Evolutionary conservation across 306 rosid genomes (phyloP).

Genomic region (Fragaria iinumae): DNA sequence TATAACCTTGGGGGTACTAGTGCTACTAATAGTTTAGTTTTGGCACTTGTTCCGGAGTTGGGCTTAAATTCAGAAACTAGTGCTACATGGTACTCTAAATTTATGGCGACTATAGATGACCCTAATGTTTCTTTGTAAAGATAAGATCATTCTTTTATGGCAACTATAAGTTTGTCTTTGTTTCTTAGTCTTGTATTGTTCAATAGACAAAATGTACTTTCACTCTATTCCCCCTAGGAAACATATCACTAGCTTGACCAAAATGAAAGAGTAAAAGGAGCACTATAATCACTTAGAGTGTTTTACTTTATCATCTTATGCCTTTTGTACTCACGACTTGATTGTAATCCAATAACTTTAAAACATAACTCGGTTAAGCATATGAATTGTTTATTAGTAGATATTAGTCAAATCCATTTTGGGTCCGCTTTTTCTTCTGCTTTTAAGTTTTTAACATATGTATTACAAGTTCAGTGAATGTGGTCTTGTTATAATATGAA

Average conservation of each 20-base stretch:
- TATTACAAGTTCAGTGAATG: neutral
- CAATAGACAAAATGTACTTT: neutral
- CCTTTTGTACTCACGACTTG: neutral
- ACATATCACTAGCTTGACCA: neutral
- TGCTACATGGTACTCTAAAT: neutral
- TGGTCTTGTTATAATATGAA: neutral
- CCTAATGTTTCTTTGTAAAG: neutral
- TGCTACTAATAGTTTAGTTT: neutral
- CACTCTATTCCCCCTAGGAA: neutral
- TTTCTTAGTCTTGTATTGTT: neutral
- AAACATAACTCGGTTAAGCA: neutral
- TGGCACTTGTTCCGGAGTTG: neutral
- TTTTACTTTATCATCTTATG: neutral
- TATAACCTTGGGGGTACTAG: neutral
- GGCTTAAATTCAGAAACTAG: neutral
- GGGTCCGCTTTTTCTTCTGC: neutral
- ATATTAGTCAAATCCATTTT: neutral
- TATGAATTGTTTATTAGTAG: neutral
- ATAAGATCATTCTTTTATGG: neutral
- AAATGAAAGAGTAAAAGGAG: neutral
- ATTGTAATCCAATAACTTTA: neutral
- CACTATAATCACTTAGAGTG: neutral
- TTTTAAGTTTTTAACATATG: neutral
- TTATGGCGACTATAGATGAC: neutral
- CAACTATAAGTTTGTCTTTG: neutral